Percentiles rank a stretch among this genome's conserved stretches.
These are phyloP conservation scores for Colletotrichum musicola DNA, from an alignment of 2,329 filamentous ascomycete genomes.

Conservation along the genomic window DNA sequence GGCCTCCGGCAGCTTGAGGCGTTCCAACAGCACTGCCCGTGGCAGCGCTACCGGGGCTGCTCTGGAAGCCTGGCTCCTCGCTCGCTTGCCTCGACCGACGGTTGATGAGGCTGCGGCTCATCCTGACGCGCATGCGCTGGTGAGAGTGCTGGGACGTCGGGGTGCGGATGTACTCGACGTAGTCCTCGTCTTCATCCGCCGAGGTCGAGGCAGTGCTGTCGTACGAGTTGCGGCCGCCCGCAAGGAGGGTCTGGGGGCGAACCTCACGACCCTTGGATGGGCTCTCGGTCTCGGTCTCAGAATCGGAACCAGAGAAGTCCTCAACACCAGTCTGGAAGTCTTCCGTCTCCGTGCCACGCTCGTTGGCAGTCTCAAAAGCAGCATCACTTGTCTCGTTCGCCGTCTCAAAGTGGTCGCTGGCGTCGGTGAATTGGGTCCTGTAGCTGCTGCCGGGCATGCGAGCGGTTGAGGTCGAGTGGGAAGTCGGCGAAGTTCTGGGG, in stretches of 20 bases:
- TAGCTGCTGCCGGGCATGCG: slow-evolving; percentile 42
- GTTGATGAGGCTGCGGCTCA: slow-evolving; percentile 71
- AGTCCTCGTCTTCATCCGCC: slow-evolving; percentile 74
- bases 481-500: slow-evolving; percentile 60
- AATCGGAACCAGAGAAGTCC: slow-evolving; percentile 78
- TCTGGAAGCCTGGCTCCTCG: slow-evolving; percentile 68
- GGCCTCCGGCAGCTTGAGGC: slow-evolving; percentile 63
- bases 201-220: slow-evolving; percentile 92
- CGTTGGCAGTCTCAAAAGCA: slow-evolving; percentile 78
- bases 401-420: slow-evolving; percentile 81
- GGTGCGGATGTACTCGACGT: slow-evolving; percentile 66
- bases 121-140: slow-evolving; percentile 78
- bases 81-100: slow-evolving; percentile 72
- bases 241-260: slow-evolving; percentile 57
- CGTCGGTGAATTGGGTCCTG: slow-evolving; percentile 54
- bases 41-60: slow-evolving; percentile 70
- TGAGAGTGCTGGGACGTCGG: slow-evolving; percentile 70
- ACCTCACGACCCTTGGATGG: slow-evolving; percentile 59
- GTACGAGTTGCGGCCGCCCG: slow-evolving; percentile 74
- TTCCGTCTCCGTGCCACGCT: slow-evolving; percentile 88
- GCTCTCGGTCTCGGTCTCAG: slow-evolving; percentile 85
- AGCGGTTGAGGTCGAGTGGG: slow-evolving; percentile 46
- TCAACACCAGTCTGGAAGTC: slow-evolving; percentile 96
- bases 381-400: slow-evolving; percentile 81
- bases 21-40: slow-evolving; percentile 63